Evolutionary conservation across 1,139 yeast genomes (phyloP), one percentile per base, ranked within the genome.

Genomic region (Meyerozyma athensensis): DNA sequence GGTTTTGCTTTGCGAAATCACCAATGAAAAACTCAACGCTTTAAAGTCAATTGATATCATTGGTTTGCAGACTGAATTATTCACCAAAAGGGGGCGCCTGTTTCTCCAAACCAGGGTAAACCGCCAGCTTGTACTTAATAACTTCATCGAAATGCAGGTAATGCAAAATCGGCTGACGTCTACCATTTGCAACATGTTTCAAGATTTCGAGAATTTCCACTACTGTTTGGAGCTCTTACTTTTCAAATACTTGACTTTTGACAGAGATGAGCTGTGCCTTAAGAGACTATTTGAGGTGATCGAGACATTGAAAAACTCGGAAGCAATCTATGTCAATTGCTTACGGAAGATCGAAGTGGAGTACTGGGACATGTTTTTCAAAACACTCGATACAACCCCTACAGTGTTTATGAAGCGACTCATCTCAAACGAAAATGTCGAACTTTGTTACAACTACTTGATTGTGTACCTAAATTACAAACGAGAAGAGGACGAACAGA

Each of bases 381-480:
- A 49, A 9, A 52, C 57, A 3, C 49, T 69, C 33, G 48, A 61
- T 12, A 59, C 63, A 5, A 64, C 71, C 0, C 75, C 74, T 1
- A 53, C 58, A 4, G 58, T 58, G 20, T 65, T 66, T 42, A 69
- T 70, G 75, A 52, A 55, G 31, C 52, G 62, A 24, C 49, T 70
- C 14, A 59, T 70, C 21, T 55, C 53, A 17, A 48, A 52, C 19
- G 56, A 59, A 7, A 56, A 68, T 37, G 72, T 66, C 19, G 70
- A 65, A 35, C 49, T 68, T 26, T 68, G 74, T 44, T 69, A 69
- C 47, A 65, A 63, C 38, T 70, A 63, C 39, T 54, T 70, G 35
- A 70, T 63, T 26, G 62, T 70, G 14, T 70, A 69, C 46, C 53
- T 70, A 33, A 70, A 68, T 40, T 63, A 59, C 44, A 69, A 69